phyloP scores from a whole-genome alignment of 371 early-diverging fungal species.

The Circinella minor region DNA sequence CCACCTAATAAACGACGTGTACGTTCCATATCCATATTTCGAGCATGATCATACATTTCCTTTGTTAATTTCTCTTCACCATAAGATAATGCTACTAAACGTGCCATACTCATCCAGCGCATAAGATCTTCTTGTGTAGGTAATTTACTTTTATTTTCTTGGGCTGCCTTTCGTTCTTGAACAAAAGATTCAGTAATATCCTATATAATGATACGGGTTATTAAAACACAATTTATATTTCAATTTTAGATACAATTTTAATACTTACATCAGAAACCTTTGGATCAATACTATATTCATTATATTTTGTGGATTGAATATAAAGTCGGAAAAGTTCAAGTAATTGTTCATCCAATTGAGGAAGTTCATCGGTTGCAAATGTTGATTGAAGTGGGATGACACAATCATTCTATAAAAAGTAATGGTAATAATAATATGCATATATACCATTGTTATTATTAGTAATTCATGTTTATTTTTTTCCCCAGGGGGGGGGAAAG shows the following conservation, averaged over 20 bases:
- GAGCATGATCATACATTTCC: conserved; percentile 44
- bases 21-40: conserved; percentile 29
- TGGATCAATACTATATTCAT: conserved; percentile 56
- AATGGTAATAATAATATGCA: background rate
- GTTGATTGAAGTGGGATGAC: conserved; percentile 41
- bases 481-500: too few species aligned
- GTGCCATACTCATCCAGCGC: conserved; percentile 40
- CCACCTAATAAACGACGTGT: background rate
- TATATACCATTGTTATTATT: background rate
- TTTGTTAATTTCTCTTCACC: conserved; percentile 36
- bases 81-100: conserved; percentile 48
- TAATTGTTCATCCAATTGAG: conserved; percentile 31
- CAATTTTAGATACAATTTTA: background rate
- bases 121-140: conserved; percentile 55
- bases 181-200: conserved; percentile 63
- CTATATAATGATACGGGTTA: conserved; percentile 23
- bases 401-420: conserved; percentile 48
- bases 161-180: conserved; percentile 55
- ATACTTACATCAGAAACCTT: conserved; percentile 55
- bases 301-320: conserved; percentile 47
- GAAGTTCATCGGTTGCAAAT: conserved; percentile 13
- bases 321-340: conserved; percentile 52
- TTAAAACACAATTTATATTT: background rate
- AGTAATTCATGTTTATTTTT: too few species aligned
- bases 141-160: conserved; percentile 29